Percentiles rank a stretch among this genome's conserved stretches.
These are phyloP conservation scores for Neocatenulostroma microsporum DNA, from an alignment of 2,329 filamentous ascomycete genomes.

Conservation along the genomic window DNA sequence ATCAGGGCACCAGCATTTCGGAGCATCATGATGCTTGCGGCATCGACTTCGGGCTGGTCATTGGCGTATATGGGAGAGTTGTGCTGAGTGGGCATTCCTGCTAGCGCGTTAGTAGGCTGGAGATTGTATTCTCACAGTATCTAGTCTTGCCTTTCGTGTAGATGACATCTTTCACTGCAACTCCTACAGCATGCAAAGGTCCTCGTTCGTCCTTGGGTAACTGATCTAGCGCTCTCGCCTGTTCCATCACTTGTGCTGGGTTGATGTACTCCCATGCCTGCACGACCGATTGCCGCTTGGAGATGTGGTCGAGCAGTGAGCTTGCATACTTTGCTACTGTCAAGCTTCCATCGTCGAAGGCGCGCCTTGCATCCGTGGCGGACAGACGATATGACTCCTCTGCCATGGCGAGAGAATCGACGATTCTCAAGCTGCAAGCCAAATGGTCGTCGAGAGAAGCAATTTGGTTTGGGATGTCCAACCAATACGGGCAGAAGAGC, in stretches of 20 bases:
- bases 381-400: too few relatives aligned
- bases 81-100: constrained; percentile 52
- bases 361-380: too few relatives aligned
- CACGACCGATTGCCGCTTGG: constrained; percentile 38
- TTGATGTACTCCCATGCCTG: constrained; percentile 47
- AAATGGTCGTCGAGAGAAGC: too few relatives aligned
- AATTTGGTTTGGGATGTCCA: too few relatives aligned
- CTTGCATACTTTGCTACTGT: constrained; percentile 45
- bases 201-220: constrained; percentile 44
- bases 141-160: constrained; percentile 49
- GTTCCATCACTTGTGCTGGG: constrained; percentile 39
- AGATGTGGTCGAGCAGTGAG: constrained; percentile 41
- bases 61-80: constrained; percentile 49
- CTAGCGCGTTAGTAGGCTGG: constrained; percentile 28
- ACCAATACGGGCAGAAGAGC: too few relatives aligned
- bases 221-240: constrained; percentile 45
- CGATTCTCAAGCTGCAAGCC: too few relatives aligned
- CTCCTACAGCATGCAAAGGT: constrained; percentile 49
- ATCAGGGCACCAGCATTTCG: constrained; percentile 51
- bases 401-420: too few relatives aligned
- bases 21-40: constrained; percentile 45
- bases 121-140: background rate
- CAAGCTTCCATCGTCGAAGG: constrained; percentile 19
- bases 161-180: constrained; percentile 56
- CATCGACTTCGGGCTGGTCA: constrained; percentile 43